Base-by-base conservation (phyloP, 345 rosid species). In the Anastatica hierochuntica region DNA sequence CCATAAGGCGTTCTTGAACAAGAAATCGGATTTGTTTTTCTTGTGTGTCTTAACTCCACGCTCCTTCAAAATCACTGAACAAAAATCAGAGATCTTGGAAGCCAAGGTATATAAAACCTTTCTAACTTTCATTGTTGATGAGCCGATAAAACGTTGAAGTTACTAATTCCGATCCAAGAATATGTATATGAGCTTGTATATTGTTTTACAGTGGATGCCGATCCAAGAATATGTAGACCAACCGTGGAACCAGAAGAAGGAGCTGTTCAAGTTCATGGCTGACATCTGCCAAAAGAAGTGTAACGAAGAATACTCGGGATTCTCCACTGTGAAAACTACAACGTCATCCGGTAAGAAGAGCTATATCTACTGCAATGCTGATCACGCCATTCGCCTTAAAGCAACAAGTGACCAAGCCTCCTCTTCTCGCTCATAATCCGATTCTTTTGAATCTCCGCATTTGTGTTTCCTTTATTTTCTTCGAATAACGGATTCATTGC, bases 181-280 rank as follows among this genome's bases (percentile, higher is more conserved):
- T 8, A 21, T n/a, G n/a, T n/a, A n/a, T 7, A 20, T 20, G 36
- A 61, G 19, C 30, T 41, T 34, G 15, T 45, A 45, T 44, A 35
- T 50, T 27, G 27, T 10, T 9, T 58, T 24, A 10, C 64, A 89
- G 94, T 89, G 97, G 89, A 85, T 89, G 87, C 62, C 77, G 6
- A 44, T 80, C 13, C 58, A 75, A 20, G 94, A 85, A 11, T 89
- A 85, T 31, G 74, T 80, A 29, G 68, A 72, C 6, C 95, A 89
- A 43, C 75, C 82, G 2, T 83, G 62, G 58, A 58, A 74, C 43
- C 58, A 55, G 21, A 14, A 58, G 18, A 69, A 81, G 4, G 61
- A 68, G 64, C 47, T 68, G 27, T 83, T 89, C 75, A 66, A 61
- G 35, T 38, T 52, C 56, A 46, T 81, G 36, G 85, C 88, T 14